Conservation (phyloP, 805 yeast genomes). For the Pichia phayaonensis region DNA sequence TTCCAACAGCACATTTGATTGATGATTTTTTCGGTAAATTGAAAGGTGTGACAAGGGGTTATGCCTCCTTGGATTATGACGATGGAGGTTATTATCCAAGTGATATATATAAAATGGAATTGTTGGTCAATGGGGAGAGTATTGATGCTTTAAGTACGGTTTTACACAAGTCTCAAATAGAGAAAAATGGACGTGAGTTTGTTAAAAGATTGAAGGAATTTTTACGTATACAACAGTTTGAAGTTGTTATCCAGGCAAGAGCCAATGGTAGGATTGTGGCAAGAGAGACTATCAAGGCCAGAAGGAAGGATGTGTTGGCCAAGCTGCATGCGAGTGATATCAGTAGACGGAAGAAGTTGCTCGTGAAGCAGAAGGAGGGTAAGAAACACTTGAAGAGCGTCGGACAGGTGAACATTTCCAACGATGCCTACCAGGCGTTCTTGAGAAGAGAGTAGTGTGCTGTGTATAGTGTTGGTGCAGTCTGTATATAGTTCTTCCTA, state of each 20-base stretch:
- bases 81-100: conserved; percentile 81
- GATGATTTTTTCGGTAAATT: conserved; percentile 94
- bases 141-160: conserved; percentile 91
- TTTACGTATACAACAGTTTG: conserved; percentile 76
- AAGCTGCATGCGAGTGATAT: conserved; percentile 91
- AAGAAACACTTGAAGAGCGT: conserved; percentile 74
- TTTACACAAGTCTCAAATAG: conserved; percentile 75
- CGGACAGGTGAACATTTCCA: conserved; percentile 72
- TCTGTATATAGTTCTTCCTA: too few species aligned
- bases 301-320: conserved; percentile 91
- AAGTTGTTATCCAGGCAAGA: conserved; percentile 86
- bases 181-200: conserved; percentile 68
- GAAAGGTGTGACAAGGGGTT: conserved; percentile 85
- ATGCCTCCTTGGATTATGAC: conserved; percentile 91
- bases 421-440: conserved; percentile 86
- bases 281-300: conserved; percentile 88
- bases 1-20: conserved; percentile 84
- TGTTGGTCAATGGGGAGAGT: conserved; percentile 80
- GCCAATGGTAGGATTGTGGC: conserved; percentile 78
- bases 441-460: conserved; percentile 33
- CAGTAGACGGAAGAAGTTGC: conserved; percentile 78
- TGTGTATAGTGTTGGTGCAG: too few species aligned
- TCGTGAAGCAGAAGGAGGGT: conserved; percentile 89
- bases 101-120: conserved; percentile 79
- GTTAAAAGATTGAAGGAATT: conserved; percentile 76